Evolutionary conservation across 768 basidiomycete genomes (phyloP).

Genomic region (Leccinum aurantiacum): DNA sequence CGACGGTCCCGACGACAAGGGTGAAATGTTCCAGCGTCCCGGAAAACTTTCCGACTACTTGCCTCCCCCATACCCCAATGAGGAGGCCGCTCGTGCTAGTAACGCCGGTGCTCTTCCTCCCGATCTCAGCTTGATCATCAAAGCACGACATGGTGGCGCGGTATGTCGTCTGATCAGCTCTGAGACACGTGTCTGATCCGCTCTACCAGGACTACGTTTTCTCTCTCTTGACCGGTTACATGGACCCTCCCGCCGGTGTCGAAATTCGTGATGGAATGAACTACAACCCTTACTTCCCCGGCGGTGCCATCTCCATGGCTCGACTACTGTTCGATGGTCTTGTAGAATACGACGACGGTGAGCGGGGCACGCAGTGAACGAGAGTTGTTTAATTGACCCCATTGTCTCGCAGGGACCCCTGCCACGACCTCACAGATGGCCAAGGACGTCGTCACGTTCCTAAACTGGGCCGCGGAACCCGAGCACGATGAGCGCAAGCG

Average conservation of each 20-base stretch:
- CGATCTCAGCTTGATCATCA: conserved; percentile 94
- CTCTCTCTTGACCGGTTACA: conserved; percentile 94
- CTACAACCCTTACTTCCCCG: conserved; percentile 99
- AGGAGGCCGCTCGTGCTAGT: conserved; percentile 92
- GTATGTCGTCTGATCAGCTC: conserved; percentile 49
- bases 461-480: conserved; percentile 96
- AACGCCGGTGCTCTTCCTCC: conserved; percentile 97
- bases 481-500: conserved; percentile 98
- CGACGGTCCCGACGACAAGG: conserved; percentile 87
- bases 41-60: conserved; percentile 98
- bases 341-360: conserved; percentile 95
- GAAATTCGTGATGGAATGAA: conserved; percentile 97
- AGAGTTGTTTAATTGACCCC: conserved; percentile 8
- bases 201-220: conserved; percentile 86
- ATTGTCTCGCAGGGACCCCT: conserved; percentile 68
- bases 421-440: conserved; percentile 99
- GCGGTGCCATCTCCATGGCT: conserved; percentile 98
- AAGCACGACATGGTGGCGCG: conserved; percentile 95
- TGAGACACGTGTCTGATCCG: conserved; percentile 3
- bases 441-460: conserved; percentile 95
- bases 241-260: conserved; percentile 94
- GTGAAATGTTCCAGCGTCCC: conserved; percentile 98
- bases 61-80: conserved; percentile 94
- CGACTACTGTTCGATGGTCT: conserved; percentile 94
- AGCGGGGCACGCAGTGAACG: conserved; percentile 19